Evolutionary conservation across 2,329 filamentous ascomycete species (phyloP).

Genomic region (Penicillium sp.): DNA sequence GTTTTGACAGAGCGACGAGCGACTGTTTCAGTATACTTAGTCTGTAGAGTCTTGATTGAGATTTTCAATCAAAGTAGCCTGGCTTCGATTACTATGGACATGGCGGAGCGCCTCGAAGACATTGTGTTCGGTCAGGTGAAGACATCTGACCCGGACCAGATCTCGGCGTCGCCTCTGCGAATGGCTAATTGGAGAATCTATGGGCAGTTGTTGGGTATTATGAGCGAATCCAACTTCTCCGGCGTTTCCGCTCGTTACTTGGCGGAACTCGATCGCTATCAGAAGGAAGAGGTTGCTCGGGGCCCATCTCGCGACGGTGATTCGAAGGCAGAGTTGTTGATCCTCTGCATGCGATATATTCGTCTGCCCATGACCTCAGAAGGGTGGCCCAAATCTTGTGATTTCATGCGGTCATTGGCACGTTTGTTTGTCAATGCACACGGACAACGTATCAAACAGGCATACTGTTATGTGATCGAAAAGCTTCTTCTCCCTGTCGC

Average conservation of each 20-base stretch:
- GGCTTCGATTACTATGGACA: slow-evolving; percentile 78
- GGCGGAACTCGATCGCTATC: slow-evolving; percentile 71
- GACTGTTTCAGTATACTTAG: slow-evolving; percentile 90
- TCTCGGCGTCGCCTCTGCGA: slow-evolving; percentile 68
- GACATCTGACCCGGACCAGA: slow-evolving; percentile 78
- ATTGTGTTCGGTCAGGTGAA: slow-evolving; percentile 97
- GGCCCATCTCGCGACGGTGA: slow-evolving; percentile 62
- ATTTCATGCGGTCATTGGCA: slow-evolving; percentile 79
- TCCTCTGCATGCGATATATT: slow-evolving; percentile 88
- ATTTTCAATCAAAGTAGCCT: slow-evolving; percentile 89
- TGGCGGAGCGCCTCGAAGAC: slow-evolving; percentile 89
- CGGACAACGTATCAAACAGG: slow-evolving; percentile 85
- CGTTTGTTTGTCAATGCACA: slow-evolving; percentile 81
- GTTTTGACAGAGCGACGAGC: slow-evolving; percentile 82
- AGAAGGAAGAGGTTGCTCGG: slow-evolving; percentile 65
- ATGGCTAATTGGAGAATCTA: slow-evolving; percentile 96
- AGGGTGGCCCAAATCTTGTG: slow-evolving; percentile 81
- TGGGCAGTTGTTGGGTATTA: slow-evolving; percentile 86
- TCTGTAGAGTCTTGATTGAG: slow-evolving; percentile 90
- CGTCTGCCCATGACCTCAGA: slow-evolving; percentile 72
- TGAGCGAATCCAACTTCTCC: slow-evolving; percentile 89
- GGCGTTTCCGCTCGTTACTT: slow-evolving; percentile 82
- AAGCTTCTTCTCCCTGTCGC: slow-evolving; percentile 84
- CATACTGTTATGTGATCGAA: slow-evolving; percentile 90
- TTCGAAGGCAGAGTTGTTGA: slow-evolving; percentile 78